phyloP scores from a whole-genome alignment of 148 eudicot species.

The Diospyros kaki region DNA sequence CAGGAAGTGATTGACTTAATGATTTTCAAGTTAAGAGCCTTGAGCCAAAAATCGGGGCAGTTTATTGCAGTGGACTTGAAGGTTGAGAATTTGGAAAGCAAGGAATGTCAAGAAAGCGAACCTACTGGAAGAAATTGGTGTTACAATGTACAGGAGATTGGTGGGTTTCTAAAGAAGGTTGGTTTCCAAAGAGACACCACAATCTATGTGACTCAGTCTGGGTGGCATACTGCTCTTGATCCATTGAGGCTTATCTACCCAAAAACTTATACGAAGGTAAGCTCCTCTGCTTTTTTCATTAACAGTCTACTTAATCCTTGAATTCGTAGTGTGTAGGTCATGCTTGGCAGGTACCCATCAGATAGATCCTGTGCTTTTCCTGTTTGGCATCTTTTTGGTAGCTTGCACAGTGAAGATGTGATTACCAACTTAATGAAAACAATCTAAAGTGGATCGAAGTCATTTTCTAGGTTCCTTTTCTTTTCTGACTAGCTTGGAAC shows the following conservation, averaged over 20 bases:
- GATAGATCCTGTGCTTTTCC: too few relatives aligned
- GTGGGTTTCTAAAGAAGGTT: conserved; percentile 24
- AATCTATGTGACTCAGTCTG: conserved; percentile 33
- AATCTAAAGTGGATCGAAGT: too few relatives aligned
- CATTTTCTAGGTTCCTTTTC: too few relatives aligned
- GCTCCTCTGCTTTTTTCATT: neutral
- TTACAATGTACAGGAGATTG: conserved; percentile 21
- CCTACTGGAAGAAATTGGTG: conserved; percentile 14
- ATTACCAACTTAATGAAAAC: too few relatives aligned
- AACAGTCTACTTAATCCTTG: neutral
- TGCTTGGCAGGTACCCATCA: too few relatives aligned
- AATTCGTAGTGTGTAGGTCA: too few relatives aligned
- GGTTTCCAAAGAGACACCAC: conserved; percentile 25
- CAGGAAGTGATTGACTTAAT: conserved; percentile 24
- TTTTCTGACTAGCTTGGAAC: too few relatives aligned
- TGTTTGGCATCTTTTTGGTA: too few relatives aligned
- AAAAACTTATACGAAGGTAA: conserved; percentile 35
- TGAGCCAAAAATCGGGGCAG: conserved; percentile 16
- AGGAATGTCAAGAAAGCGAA: conserved; percentile 9
- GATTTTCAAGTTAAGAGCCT: conserved; percentile 13
- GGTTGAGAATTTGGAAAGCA: conserved; percentile 14
- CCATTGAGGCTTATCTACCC: conserved; percentile 20
- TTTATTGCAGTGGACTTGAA: conserved; percentile 30
- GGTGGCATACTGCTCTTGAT: conserved; percentile 21
- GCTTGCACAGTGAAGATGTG: too few relatives aligned